A percentile compares a stretch with the other conserved stretches of the same genome.
phyloP scores from a whole-genome alignment of 2,329 filamentous ascomycete species.

The Alternaria arbusti region DNA sequence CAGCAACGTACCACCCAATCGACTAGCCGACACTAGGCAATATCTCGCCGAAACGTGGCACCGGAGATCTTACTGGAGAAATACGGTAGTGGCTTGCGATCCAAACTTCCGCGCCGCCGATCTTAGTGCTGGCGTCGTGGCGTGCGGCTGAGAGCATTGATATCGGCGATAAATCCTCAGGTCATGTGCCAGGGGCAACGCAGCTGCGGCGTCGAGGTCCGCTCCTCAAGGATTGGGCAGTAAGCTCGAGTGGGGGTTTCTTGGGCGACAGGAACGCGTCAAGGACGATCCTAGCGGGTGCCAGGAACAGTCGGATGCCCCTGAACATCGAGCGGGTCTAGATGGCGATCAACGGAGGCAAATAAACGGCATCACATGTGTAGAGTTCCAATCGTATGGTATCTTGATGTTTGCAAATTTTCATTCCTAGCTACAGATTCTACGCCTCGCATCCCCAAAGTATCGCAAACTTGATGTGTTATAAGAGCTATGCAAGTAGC shows the following conservation, averaged over 20 bases:
- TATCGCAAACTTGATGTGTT: conserved; percentile 2
- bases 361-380: background rate
- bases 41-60: background rate
- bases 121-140: background rate
- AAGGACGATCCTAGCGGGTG: background rate
- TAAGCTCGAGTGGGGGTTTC: background rate
- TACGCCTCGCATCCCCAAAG: background rate
- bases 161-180: background rate
- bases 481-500: conserved; percentile 5
- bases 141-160: background rate
- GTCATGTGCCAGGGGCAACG: background rate
- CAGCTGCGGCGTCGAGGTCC: background rate
- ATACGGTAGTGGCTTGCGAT: background rate
- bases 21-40: background rate
- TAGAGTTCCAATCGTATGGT: background rate
- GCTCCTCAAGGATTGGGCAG: background rate
- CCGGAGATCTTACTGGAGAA: background rate
- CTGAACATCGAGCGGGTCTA: conserved; percentile 1
- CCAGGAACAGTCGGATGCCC: background rate
- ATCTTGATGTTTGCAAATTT: conserved; percentile 1
- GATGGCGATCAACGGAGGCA: background rate
- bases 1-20: background rate
- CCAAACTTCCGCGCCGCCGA: background rate
- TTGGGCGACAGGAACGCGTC: background rate
- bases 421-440: conserved; percentile 7